These are phyloP conservation scores for Pseudonitzschia pungens DNA, from an alignment of 108 stramenopile genomes.

Conservation along the genomic window DNA sequence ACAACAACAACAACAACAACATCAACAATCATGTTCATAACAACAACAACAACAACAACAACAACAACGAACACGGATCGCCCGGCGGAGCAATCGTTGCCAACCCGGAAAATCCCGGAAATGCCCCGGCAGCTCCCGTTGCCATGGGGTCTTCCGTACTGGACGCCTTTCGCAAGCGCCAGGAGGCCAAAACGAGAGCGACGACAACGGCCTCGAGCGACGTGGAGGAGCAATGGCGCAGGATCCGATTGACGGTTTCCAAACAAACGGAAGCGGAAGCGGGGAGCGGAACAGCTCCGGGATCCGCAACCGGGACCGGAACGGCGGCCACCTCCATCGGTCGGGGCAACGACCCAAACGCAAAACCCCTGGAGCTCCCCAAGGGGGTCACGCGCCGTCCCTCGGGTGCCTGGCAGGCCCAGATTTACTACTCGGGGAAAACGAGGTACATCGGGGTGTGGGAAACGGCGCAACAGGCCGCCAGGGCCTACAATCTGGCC, in stretches of 20 bases:
- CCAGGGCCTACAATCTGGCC: conserved; percentile 4
- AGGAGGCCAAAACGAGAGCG: background rate
- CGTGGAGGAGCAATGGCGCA: conserved; percentile 1
- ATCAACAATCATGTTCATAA: background rate
- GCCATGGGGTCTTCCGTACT: too few relatives aligned
- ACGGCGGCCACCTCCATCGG: background rate
- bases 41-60: background rate
- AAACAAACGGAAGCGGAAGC: background rate
- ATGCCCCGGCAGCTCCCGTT: too few relatives aligned
- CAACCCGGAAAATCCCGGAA: too few relatives aligned
- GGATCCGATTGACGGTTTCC: background rate
- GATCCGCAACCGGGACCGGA: background rate
- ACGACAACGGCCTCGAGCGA: background rate
- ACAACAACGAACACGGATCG: background rate
- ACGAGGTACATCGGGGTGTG: conserved; percentile 13
- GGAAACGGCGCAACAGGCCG: background rate
- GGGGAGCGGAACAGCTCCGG: too few relatives aligned
- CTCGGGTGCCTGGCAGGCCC: conserved; percentile 21
- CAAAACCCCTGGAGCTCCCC: background rate
- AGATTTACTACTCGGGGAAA: conserved; percentile 16
- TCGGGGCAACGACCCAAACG: background rate
- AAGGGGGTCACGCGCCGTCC: conserved; percentile 18
- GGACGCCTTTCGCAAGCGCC: background rate
- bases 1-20: background rate
- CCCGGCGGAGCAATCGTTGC: too few relatives aligned